Percentiles rank a stretch among this genome's conserved stretches.
These are phyloP conservation scores for Eryngium alpinum DNA, from an alignment of 140 eudicot genomes.

Conservation along the genomic window DNA sequence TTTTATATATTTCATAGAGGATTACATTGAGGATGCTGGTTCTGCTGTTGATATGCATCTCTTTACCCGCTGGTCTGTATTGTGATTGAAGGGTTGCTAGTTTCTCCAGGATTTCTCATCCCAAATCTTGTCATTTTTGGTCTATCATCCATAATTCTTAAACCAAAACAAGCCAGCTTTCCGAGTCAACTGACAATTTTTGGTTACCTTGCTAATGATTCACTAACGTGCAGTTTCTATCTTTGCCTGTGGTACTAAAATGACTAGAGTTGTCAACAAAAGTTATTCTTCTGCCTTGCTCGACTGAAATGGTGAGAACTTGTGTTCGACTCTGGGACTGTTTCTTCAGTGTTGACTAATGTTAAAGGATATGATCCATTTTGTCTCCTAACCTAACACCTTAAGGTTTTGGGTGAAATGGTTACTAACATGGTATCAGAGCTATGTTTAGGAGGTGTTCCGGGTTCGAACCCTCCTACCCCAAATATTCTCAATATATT, in stretches of 20 bases:
- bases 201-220: constrained; percentile 18
- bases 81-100: constrained; percentile 13
- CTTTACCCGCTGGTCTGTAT: constrained; percentile 73
- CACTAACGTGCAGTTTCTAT: constrained; percentile 69
- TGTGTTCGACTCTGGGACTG: constrained; percentile 56
- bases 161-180: constrained; percentile 5
- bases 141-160: neutral
- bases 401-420: too few species aligned
- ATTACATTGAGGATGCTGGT: constrained; percentile 78
- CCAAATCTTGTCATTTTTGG: neutral
- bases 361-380: too few species aligned
- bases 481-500: too few species aligned
- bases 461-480: too few species aligned
- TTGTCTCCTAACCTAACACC: too few species aligned
- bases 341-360: constrained; percentile 57
- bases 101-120: neutral
- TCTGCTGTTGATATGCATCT: constrained; percentile 76
- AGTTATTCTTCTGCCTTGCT: constrained; percentile 53
- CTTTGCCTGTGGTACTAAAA: constrained; percentile 94
- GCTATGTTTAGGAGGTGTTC: too few species aligned
- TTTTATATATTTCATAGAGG: neutral
- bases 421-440: too few species aligned
- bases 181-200: constrained; percentile 10
- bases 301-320: constrained; percentile 68
- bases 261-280: constrained; percentile 59